Percentiles rank a stretch among this genome's conserved stretches.
Evolutionary conservation across 768 basidiomycete genomes (phyloP).

Genomic region (Aureoboletus auriporus): DNA sequence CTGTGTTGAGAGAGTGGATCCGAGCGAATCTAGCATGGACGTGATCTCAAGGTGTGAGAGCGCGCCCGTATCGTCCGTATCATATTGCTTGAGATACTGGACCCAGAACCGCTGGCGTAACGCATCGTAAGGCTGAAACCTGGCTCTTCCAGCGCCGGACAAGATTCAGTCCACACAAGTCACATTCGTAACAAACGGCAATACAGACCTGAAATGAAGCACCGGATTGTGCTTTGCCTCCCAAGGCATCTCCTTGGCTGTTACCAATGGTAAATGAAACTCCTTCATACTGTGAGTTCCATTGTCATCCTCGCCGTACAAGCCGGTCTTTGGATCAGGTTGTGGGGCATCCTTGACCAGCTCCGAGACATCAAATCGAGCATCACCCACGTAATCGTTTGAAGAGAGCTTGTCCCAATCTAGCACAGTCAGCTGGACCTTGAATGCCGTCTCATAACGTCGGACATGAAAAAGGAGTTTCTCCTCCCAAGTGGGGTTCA

Average conservation of each 20-base stretch:
- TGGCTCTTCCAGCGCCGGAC: slow-evolving; percentile 53
- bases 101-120: slow-evolving; percentile 90
- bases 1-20: slow-evolving; percentile 78
- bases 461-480: slow-evolving; percentile 94
- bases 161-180: slow-evolving; percentile 1
- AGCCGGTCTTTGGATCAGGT: slow-evolving; percentile 52
- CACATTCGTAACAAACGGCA: neutral
- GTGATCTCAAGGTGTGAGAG: slow-evolving; percentile 85
- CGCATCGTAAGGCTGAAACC: slow-evolving; percentile 92
- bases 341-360: slow-evolving; percentile 66
- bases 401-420: slow-evolving; percentile 95
- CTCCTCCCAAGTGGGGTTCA: slow-evolving; percentile 91
- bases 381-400: slow-evolving; percentile 88
- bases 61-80: slow-evolving; percentile 72
- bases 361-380: slow-evolving; percentile 63
- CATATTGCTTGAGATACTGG: slow-evolving; percentile 86
- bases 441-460: slow-evolving; percentile 75
- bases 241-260: slow-evolving; percentile 63
- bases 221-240: slow-evolving; percentile 68
- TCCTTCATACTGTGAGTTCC: slow-evolving; percentile 58
- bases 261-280: slow-evolving; percentile 60
- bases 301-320: slow-evolving; percentile 36
- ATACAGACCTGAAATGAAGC: slow-evolving; percentile 57
- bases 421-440: slow-evolving; percentile 76
- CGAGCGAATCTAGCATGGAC: slow-evolving; percentile 95